Conservation (phyloP, 768 basidiomycete genomes). For the Tubosaeta sp. region DNA sequence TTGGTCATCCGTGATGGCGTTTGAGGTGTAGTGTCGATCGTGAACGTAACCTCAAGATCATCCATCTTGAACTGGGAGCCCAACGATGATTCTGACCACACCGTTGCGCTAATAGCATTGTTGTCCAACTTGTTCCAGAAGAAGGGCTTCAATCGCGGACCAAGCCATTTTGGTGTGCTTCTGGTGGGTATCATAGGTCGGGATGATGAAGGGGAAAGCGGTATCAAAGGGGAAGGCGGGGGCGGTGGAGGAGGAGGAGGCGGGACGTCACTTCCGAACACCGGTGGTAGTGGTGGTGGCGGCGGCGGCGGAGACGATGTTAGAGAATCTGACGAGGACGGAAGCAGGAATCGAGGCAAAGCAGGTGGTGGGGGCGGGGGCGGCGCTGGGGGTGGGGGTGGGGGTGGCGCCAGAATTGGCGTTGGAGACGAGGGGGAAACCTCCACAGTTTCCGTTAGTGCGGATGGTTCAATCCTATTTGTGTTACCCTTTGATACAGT, state of each 20-base stretch:
- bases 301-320: constrained; percentile 32
- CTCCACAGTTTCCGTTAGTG: constrained; percentile 10
- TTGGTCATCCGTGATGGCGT: constrained; percentile 39
- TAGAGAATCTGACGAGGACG: constrained; percentile 24
- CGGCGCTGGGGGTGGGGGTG: constrained; percentile 22
- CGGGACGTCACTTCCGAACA: neutral
- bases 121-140: constrained; percentile 83
- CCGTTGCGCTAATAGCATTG: constrained; percentile 41
- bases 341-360: neutral
- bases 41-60: constrained; percentile 73
- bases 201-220: constrained; percentile 27
- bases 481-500: constrained; percentile 6
- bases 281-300: constrained; percentile 38
- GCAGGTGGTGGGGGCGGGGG: constrained; percentile 14
- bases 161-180: constrained; percentile 31
- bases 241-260: constrained; percentile 28
- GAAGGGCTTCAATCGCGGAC: constrained; percentile 76
- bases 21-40: constrained; percentile 45
- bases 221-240: constrained; percentile 36
- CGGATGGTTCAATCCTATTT: constrained; percentile 4
- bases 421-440: no score
- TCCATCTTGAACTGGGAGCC: constrained; percentile 50
- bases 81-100: constrained; percentile 64
- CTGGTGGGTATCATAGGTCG: constrained; percentile 30
- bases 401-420: no score